phyloP scores from a whole-genome alignment of 306 rosid genomes.

The Prunus campanulata region DNA sequence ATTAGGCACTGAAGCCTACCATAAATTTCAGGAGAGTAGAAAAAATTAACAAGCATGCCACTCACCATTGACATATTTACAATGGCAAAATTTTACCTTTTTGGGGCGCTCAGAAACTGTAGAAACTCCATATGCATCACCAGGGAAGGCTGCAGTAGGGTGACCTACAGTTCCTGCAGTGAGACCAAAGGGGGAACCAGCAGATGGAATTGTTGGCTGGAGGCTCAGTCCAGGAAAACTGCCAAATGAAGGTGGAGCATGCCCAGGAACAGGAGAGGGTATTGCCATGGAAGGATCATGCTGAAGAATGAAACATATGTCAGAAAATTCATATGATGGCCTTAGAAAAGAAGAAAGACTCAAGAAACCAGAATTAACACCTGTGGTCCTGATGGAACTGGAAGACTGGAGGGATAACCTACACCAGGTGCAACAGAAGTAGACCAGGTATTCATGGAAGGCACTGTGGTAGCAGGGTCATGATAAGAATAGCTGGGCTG shows the following conservation, averaged over 20 bases:
- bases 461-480: constrained; percentile 42
- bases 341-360: constrained; percentile 20
- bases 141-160: constrained; percentile 60
- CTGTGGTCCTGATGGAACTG: constrained; percentile 79
- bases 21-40: constrained; percentile 21
- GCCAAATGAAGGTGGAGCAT: constrained; percentile 64
- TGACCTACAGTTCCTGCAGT: constrained; percentile 57
- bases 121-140: constrained; percentile 77
- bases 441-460: constrained; percentile 66
- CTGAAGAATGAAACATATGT: constrained; percentile 49
- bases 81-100: constrained; percentile 52
- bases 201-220: constrained; percentile 57
- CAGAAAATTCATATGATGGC: constrained; percentile 29
- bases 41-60: constrained; percentile 13
- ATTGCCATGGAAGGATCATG: constrained; percentile 65
- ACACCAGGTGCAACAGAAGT: constrained; percentile 55
- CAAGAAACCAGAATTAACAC: constrained; percentile 39
- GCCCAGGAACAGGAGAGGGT: constrained; percentile 59
- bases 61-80: constrained; percentile 23
- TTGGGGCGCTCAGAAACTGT: constrained; percentile 84
- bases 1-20: constrained; percentile 91
- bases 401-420: constrained; percentile 61
- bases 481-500: constrained; percentile 60
- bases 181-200: constrained; percentile 55
- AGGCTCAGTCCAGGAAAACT: constrained; percentile 77